Evolutionary conservation across 2,329 filamentous ascomycete species (phyloP).

Genomic region (Emydomyces testavorans): DNA sequence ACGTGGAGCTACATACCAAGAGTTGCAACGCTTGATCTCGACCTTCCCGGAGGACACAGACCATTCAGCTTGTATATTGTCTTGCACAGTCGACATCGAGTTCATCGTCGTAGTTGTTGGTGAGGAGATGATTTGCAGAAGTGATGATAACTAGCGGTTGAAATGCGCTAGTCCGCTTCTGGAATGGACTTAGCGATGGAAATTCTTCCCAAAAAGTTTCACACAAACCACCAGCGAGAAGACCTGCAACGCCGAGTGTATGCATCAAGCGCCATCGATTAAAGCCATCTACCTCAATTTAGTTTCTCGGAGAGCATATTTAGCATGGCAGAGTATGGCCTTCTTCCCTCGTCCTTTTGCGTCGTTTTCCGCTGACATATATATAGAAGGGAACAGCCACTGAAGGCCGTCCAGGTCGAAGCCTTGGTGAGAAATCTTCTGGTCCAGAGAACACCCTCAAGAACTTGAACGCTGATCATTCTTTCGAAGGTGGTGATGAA

Average conservation of each 20-base stretch:
- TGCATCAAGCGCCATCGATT: neutral
- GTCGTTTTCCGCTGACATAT: conserved; percentile 19
- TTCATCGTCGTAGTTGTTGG: neutral
- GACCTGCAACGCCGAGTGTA: neutral
- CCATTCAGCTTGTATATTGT: neutral
- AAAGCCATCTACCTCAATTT: neutral
- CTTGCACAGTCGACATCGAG: neutral
- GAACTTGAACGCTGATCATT: conserved; percentile 11
- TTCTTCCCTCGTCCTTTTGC: neutral
- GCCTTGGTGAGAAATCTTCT: conserved; percentile 55
- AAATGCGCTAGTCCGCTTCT: neutral
- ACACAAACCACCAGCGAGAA: neutral
- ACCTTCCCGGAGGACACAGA: neutral
- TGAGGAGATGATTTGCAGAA: neutral
- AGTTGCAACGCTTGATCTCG: neutral
- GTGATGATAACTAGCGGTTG: neutral
- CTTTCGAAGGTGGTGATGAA: conserved; percentile 75
- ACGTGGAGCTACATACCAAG: neutral
- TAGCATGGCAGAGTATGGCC: conserved; percentile 18
- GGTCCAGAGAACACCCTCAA: neutral
- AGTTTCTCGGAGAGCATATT: neutral
- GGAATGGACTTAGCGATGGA: conserved; percentile 2
- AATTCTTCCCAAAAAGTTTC: conserved; percentile 4
- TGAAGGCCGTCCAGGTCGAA: conserved; percentile 86
- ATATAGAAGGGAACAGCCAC: conserved; percentile 53